A percentile compares a stretch with the other conserved stretches of the same genome.
These are phyloP conservation scores for Yamadazyma atlantica DNA, from an alignment of 1,139 yeast species.

Conservation along the genomic window DNA sequence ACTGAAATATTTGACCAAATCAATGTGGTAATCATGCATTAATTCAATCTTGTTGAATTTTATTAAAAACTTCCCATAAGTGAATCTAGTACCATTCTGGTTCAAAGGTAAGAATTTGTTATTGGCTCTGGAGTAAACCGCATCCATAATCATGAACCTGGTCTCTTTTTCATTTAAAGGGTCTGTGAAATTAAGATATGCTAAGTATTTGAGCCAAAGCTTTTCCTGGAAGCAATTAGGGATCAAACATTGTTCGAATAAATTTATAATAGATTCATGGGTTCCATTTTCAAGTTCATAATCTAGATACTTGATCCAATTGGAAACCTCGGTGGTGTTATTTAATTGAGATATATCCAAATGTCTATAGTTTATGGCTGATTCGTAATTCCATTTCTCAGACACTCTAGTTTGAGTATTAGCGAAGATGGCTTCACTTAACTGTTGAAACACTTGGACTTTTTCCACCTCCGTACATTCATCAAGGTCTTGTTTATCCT, in stretches of 20 bases:
- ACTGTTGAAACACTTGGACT: conserved; percentile 42
- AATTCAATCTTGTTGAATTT: conserved; percentile 18
- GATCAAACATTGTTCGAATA: conserved; percentile 61
- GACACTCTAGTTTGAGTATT: conserved; percentile 52
- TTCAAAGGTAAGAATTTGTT: conserved; percentile 46
- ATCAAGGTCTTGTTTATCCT: conserved; percentile 17
- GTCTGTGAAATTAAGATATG: conserved; percentile 27
- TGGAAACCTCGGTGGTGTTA: conserved; percentile 29
- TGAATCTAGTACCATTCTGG: conserved; percentile 35
- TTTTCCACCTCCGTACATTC: conserved; percentile 31
- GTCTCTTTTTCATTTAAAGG: conserved; percentile 14
- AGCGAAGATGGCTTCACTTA: conserved; percentile 40
- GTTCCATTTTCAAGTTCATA: conserved; percentile 31
- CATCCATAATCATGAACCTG: conserved; percentile 24
- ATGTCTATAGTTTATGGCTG: conserved; percentile 41
- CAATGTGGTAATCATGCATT: conserved; percentile 30
- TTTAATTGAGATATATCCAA: conserved; percentile 33
- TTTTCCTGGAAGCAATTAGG: conserved; percentile 52
- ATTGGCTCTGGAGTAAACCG: conserved; percentile 42
- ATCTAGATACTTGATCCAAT: conserved; percentile 56
- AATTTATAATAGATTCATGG: conserved; percentile 19
- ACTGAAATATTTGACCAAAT: conserved; percentile 25
- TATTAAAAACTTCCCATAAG: conserved; percentile 38
- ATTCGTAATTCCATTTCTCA: conserved; percentile 62
- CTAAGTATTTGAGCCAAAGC: conserved; percentile 61